These are phyloP conservation scores for Sugiyamaella japonica DNA, from an alignment of 1,139 yeast species.

Conservation along the genomic window DNA sequence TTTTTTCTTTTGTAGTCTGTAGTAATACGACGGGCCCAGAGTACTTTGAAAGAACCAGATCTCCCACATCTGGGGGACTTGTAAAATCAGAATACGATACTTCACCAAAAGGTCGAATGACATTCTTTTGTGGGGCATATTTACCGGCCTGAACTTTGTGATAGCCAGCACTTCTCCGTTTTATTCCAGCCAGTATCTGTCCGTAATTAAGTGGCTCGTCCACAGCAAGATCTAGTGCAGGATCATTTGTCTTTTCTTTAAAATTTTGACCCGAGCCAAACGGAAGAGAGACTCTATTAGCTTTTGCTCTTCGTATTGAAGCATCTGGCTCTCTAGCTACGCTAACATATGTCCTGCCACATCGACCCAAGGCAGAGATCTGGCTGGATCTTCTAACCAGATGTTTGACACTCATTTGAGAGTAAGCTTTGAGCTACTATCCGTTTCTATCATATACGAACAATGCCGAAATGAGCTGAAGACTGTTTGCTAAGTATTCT, in stretches of 20 bases:
- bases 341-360: background rate
- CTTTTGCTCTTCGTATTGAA: background rate
- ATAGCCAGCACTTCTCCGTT: constrained; percentile 7
- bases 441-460: no score
- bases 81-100: constrained; percentile 8
- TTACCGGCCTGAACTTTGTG: constrained; percentile 9
- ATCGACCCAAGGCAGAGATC: background rate
- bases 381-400: background rate
- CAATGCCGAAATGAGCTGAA: no score
- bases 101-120: background rate
- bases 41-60: constrained; percentile 9
- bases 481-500: no score
- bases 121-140: constrained; percentile 6
- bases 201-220: background rate
- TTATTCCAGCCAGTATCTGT: constrained; percentile 7
- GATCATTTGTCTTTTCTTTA: background rate
- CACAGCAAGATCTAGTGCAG: background rate
- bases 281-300: background rate
- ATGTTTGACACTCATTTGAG: background rate
- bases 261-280: background rate
- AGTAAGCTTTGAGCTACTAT: no score
- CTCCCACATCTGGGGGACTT: constrained; percentile 14
- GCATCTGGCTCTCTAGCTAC: background rate
- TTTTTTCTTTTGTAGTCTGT: background rate
- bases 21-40: constrained; percentile 17